These are phyloP conservation scores for Ambrosia hybrid DNA, from an alignment of 140 eudicot species.

Conservation along the genomic window DNA sequence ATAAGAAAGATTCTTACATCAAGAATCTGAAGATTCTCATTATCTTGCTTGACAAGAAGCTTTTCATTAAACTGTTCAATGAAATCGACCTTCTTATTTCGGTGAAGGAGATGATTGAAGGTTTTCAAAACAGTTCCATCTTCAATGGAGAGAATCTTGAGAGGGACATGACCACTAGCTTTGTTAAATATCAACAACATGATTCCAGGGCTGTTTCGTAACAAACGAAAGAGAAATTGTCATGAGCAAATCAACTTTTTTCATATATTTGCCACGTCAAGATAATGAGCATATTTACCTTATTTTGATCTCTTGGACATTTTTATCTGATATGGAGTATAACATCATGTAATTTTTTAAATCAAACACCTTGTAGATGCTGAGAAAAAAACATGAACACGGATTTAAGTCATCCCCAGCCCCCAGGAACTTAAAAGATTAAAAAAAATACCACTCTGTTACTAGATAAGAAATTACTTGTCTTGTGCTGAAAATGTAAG, in stretches of 20 bases:
- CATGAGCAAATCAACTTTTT: background rate
- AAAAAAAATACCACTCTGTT: background rate
- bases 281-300: constrained; percentile 43
- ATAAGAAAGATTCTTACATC: constrained; percentile 55
- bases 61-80: constrained; percentile 92
- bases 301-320: constrained; percentile 90
- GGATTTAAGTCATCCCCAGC: background rate
- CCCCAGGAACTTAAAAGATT: constrained; percentile 5
- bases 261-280: constrained; percentile 4
- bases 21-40: constrained; percentile 93
- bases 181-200: constrained; percentile 84
- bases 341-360: constrained; percentile 93
- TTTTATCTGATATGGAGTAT: constrained; percentile 90
- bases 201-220: constrained; percentile 76
- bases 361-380: constrained; percentile 96
- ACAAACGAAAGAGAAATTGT: background rate
- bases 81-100: constrained; percentile 93
- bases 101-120: constrained; percentile 86
- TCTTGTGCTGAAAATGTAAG: constrained; percentile 95
- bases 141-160: constrained; percentile 92
- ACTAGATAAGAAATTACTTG: constrained; percentile 43
- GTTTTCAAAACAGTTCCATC: constrained; percentile 94
- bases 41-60: constrained; percentile 98
- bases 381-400: constrained; percentile 23
- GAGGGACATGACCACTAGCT: constrained; percentile 81